Percentiles rank a stretch among this genome's conserved stretches.
These are phyloP conservation scores for Mycosphaerelloides madeirae DNA, from an alignment of 2,329 filamentous ascomycete species.

Conservation along the genomic window DNA sequence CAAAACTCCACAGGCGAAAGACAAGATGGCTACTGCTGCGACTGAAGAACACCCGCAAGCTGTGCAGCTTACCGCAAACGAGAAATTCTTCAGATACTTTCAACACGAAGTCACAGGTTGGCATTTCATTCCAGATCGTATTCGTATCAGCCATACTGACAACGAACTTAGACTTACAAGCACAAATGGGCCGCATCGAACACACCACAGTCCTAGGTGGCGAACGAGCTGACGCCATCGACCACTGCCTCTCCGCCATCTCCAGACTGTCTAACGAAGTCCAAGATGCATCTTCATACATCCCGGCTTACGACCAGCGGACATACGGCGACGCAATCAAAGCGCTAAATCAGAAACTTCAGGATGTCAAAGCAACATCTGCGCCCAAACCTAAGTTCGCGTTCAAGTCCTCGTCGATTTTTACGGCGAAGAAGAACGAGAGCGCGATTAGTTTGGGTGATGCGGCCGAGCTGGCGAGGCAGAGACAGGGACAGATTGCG, in stretches of 20 bases:
- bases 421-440: conserved; percentile 32
- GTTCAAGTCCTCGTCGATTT: conserved; percentile 55
- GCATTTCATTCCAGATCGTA: conserved; percentile 6
- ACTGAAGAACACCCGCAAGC: conserved; percentile 2
- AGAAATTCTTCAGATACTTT: conserved; percentile 81
- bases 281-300: conserved; percentile 72
- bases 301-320: conserved; percentile 85
- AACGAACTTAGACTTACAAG: conserved; percentile 51
- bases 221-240: conserved; percentile 74
- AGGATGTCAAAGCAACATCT: conserved; percentile 61
- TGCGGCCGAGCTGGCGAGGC: conserved; percentile 51
- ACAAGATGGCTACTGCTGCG: conserved; percentile 12
- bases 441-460: conserved; percentile 52
- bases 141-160: too few species aligned
- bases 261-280: conserved; percentile 77
- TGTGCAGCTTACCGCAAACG: conserved; percentile 50
- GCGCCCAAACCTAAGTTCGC: conserved; percentile 76
- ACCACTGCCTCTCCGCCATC: conserved; percentile 74
- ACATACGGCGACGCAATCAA: conserved; percentile 83
- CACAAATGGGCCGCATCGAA: conserved; percentile 66
- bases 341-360: conserved; percentile 70
- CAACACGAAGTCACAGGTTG: conserved; percentile 67
- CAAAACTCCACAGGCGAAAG: background rate
- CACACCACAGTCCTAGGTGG: conserved; percentile 60
- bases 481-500: conserved; percentile 39